Base-by-base conservation (phyloP, 2,329 filamentous ascomycete species). In the Dothideomycetidae sp. region DNA sequence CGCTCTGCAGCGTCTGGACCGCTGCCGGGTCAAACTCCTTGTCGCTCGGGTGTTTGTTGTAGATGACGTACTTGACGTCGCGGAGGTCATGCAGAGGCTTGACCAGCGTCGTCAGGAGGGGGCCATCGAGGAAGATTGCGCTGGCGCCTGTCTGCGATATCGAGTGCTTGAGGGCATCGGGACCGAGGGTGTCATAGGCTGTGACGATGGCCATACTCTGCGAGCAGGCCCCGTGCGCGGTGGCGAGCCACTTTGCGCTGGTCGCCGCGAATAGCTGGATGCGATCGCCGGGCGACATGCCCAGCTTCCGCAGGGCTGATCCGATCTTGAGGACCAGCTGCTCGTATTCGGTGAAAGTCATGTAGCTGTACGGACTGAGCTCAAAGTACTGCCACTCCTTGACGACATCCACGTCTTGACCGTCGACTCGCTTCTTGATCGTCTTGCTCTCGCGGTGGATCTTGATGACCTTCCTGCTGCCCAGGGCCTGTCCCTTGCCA, bases 301-400 rank as follows among this genome's bases (percentile, higher is more conserved):
- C 85, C 28, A 93, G 64, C 52, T 78, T 75, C 53, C 78, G 73
- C 58, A 92, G 63, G 41, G 78, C 85, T 13, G 75, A 68, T 38
- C 81, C 85, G 13, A 85, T 61, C 48, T 80, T 67, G 40, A 81
- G 63, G 34, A 76, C 70, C 44, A 75, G 67, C 51, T 74, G 66
- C 60, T 82, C 74, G 54, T 88, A 90, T 61, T 93, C 78, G 51
- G 71, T 67, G 61, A 86, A 92, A 49, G 75, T 83, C 53, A 79
- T 66, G 65, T 77, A 93, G 31, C 70, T 67, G 64, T 81, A 93
- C 33, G 67, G 66, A 44, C 79, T 78, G 48, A 92, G 74, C 68
- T 93, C 85, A 49, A 83, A 92, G 61, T 77, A 92, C 37, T 78
- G 76, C 85, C 85, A 93, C 58, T 88, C 74, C 73, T 93, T 93